Evolutionary conservation across 768 basidiomycete species (phyloP).

Genomic region (Butyriboletus loyo): DNA sequence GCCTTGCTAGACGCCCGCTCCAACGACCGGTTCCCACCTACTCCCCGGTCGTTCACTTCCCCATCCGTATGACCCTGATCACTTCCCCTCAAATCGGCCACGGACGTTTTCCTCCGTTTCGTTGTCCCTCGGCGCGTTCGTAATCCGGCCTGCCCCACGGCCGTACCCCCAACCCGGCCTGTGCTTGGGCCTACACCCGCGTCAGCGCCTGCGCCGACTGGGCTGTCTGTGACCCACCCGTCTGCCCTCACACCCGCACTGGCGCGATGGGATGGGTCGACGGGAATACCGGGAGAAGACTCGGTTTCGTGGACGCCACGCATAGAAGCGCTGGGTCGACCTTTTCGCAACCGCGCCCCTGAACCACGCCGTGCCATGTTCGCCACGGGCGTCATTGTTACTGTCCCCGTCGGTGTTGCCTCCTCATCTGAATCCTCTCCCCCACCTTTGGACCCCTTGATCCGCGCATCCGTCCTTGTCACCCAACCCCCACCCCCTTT

Average conservation of each 20-base stretch:
- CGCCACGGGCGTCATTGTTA: background rate
- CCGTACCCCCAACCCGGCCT: background rate
- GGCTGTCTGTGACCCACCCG: slow-evolving; percentile 22
- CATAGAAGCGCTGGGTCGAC: slow-evolving; percentile 1
- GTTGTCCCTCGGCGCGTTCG: slow-evolving; percentile 1
- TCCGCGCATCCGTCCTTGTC: slow-evolving; percentile 27
- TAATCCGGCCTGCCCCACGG: background rate
- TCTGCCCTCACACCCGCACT: background rate
- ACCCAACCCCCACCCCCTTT: slow-evolving; percentile 18
- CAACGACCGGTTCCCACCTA: background rate
- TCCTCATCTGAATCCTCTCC: slow-evolving; percentile 20
- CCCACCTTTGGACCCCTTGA: slow-evolving; percentile 1
- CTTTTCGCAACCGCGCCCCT: slow-evolving; percentile 16
- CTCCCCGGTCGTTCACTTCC: slow-evolving; percentile 8
- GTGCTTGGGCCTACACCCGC: background rate
- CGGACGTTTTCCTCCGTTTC: slow-evolving; percentile 18
- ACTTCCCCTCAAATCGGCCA: slow-evolving; percentile 25
- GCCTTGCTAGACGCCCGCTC: background rate
- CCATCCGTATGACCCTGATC: slow-evolving; percentile 30
- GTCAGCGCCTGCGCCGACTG: background rate
- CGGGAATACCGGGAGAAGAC: background rate
- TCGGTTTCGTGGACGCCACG: slow-evolving; percentile 1
- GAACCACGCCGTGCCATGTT: background rate
- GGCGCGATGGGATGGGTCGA: background rate
- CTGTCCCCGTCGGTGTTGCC: background rate